Evolutionary conservation across 208 protist species (phyloP).

Genomic region (Trypanosoma brucei): DNA sequence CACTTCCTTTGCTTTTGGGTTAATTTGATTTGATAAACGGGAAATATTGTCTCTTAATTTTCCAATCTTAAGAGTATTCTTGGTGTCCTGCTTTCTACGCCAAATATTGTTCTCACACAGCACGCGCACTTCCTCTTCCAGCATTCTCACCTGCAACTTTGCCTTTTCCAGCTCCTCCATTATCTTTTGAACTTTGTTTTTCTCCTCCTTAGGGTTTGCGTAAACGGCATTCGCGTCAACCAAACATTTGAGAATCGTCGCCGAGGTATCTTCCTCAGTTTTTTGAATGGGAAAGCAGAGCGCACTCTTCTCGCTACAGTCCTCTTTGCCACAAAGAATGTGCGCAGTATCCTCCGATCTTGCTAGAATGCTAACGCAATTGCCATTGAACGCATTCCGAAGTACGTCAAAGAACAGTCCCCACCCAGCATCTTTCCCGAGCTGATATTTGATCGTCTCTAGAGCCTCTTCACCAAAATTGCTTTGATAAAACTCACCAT

Average conservation of each 20-base stretch:
- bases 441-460: constrained; percentile 22
- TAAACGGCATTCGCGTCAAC: constrained; percentile 39
- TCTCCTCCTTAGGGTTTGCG: constrained; percentile 52
- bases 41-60: constrained; percentile 54
- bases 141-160: constrained; percentile 30
- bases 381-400: constrained; percentile 36
- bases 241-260: constrained; percentile 24
- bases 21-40: constrained; percentile 21
- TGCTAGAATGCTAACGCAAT: constrained; percentile 21
- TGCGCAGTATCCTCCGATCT: background rate
- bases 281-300: constrained; percentile 5
- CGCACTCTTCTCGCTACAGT: constrained; percentile 5
- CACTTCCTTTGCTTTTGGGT: constrained; percentile 32
- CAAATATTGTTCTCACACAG: constrained; percentile 61
- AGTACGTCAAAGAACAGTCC: constrained; percentile 56
- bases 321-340: constrained; percentile 7
- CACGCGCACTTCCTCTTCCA: constrained; percentile 66
- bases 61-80: constrained; percentile 44
- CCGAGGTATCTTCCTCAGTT: constrained; percentile 14
- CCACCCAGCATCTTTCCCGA: constrained; percentile 48
- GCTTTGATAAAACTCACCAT: constrained; percentile 40
- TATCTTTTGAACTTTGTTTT: constrained; percentile 38
- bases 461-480: constrained; percentile 46
- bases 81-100: constrained; percentile 45
- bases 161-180: constrained; percentile 34